Conservation (phyloP, 2,329 filamentous ascomycete species). For the Pestalotiopsis sp. region DNA sequence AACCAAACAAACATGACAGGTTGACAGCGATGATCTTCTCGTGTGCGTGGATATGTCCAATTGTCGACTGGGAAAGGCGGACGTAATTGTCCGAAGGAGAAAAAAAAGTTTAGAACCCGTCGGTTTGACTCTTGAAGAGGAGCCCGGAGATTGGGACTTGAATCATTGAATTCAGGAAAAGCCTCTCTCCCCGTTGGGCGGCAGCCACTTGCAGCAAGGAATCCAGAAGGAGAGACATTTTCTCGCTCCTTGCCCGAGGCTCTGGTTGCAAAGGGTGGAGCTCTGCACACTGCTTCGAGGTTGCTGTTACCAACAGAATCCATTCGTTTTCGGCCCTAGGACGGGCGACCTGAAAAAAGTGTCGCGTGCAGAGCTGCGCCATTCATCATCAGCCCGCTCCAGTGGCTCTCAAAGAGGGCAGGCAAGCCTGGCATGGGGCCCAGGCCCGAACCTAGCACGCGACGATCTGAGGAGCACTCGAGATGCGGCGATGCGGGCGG, state of each 20-base stretch:
- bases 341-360: neutral
- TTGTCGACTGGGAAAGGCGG: neutral
- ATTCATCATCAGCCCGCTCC: neutral
- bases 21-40: neutral
- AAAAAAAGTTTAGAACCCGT: neutral
- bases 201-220: neutral
- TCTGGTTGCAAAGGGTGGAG: conserved; percentile 1
- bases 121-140: neutral
- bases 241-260: conserved; percentile 3
- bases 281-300: neutral
- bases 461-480: conserved; percentile 1
- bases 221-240: neutral
- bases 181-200: neutral
- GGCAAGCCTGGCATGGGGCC: neutral
- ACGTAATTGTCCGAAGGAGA: neutral
- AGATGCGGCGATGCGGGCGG: neutral
- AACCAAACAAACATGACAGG: neutral
- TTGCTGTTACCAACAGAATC: conserved; percentile 6
- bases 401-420: too few relatives aligned
- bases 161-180: neutral
- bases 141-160: neutral
- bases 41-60: neutral
- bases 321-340: conserved; percentile 4
- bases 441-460: neutral
- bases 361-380: conserved; percentile 2